A percentile compares a stretch with the other conserved stretches of the same genome.
These are phyloP conservation scores for Calycina marina DNA, from an alignment of 2,329 filamentous ascomycete genomes.

Conservation along the genomic window DNA sequence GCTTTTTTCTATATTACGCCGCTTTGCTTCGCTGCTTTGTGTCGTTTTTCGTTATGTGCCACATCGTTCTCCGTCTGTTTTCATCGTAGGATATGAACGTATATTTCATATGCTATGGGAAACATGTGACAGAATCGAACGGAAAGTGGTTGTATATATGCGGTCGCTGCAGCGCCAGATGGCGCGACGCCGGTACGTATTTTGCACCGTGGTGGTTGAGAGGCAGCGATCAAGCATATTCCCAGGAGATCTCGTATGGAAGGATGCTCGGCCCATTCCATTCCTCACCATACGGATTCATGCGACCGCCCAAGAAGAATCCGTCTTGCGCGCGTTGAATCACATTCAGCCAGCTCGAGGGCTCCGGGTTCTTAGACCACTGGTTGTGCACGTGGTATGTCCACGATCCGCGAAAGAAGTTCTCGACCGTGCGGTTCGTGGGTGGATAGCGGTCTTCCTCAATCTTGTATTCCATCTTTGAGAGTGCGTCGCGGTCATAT, in stretches of 20 bases:
- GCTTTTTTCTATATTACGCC: too few relatives aligned
- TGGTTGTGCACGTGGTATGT: slow-evolving; percentile 44
- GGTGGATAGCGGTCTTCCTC: slow-evolving; percentile 36
- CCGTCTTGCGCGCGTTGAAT: slow-evolving; percentile 37
- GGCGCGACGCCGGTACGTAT: too few relatives aligned
- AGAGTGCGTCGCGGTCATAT: slow-evolving; percentile 15
- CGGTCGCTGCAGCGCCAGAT: too few relatives aligned
- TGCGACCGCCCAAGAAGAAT: slow-evolving; percentile 33
- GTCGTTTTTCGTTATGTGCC: too few relatives aligned
- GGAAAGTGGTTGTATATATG: too few relatives aligned
- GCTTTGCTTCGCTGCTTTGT: too few relatives aligned
- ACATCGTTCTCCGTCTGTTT: too few relatives aligned
- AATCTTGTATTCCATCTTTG: slow-evolving; percentile 29
- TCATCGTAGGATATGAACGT: too few relatives aligned
- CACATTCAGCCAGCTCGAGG: slow-evolving; percentile 38
- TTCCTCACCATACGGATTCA: slow-evolving; percentile 37
- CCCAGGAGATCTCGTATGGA: slow-evolving; percentile 35
- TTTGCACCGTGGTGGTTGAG: neutral
- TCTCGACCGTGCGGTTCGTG: slow-evolving; percentile 39
- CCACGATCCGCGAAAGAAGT: slow-evolving; percentile 41
- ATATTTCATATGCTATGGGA: too few relatives aligned
- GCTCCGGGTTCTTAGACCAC: slow-evolving; percentile 41
- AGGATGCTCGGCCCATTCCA: slow-evolving; percentile 33
- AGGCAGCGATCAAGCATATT: slow-evolving; percentile 29
- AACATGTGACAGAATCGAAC: too few relatives aligned